These are phyloP conservation scores for Ceratonia siliqua DNA, from an alignment of 306 rosid species.

Conservation along the genomic window DNA sequence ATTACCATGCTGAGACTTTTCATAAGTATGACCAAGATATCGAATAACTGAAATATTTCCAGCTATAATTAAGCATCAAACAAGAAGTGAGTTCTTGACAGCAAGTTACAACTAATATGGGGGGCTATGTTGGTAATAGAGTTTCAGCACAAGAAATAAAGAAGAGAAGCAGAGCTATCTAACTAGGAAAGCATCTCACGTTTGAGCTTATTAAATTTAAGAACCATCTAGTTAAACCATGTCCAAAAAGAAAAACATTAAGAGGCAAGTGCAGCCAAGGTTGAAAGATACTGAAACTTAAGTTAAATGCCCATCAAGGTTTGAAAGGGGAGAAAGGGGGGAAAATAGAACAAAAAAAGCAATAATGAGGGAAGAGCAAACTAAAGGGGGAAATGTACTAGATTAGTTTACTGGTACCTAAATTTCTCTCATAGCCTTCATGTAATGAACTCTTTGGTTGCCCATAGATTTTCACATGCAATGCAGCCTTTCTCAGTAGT, in stretches of 20 bases:
- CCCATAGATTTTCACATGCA: conserved; percentile 61
- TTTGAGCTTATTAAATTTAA: background rate
- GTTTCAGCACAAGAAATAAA: background rate
- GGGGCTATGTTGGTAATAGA: conserved; percentile 12
- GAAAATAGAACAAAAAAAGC: conserved; percentile 8
- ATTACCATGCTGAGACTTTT: background rate
- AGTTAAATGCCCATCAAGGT: background rate
- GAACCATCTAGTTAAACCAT: background rate
- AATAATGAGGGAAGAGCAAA: conserved; percentile 22
- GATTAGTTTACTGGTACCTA: conserved; percentile 56
- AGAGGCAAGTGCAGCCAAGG: background rate
- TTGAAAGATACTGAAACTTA: background rate
- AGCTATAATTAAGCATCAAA: conserved; percentile 9
- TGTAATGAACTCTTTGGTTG: conserved; percentile 59
- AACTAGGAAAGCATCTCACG: background rate
- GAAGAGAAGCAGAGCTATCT: background rate
- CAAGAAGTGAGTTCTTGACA: background rate
- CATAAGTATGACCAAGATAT: conserved; percentile 7
- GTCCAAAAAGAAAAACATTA: background rate
- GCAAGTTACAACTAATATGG: background rate
- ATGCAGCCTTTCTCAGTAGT: conserved; percentile 73
- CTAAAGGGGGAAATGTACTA: conserved; percentile 37
- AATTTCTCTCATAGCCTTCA: conserved; percentile 57
- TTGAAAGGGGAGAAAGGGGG: background rate
- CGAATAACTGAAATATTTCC: conserved; percentile 12